Base-by-base conservation (phyloP, 2,329 filamentous ascomycete species). In the Alternaria longipes region DNA sequence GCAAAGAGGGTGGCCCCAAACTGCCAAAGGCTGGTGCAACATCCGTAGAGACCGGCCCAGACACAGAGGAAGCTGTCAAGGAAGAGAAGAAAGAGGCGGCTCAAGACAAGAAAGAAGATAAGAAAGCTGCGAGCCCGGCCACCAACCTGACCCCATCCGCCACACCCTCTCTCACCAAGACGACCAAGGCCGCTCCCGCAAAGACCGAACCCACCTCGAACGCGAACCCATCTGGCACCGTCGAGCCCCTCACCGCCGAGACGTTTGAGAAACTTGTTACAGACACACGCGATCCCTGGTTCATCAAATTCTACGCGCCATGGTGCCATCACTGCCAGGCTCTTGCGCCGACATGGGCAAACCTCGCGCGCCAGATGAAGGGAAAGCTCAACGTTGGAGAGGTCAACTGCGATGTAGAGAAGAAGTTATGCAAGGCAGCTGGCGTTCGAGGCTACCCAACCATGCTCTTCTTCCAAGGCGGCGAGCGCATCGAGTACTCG, bases 261-360 rank as follows among this genome's bases (percentile, higher is more conserved):
- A 92, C 84, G 65, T 99, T 99, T 82, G 90, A 96, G 76, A 89
- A 87, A 59, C 83, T 90, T 38, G 94, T 99, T 47, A 97, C 93
- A 3, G 91, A 90, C 77, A 93, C 93, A 0, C 88, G 91, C 65
- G 93, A 98, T 65, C 90, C 94, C 6, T 99, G 95, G 95, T 97
- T 99, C 75, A 89, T 99, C 84, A 99, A 99, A 80, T 98, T 99
- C 78, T 98, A 97, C 78, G 94, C 93, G 18, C 96, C 95, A 6
- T 98, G 94, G 95, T 99, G 95, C 79, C 89, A 90, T 69, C 95
- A 99, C 80, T 99, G 96, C 80, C 92, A 97, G 81, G 92, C 92
- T 38, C 89, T 99, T 85, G 92, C 91, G 36, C 91, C 95, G 3
- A 93, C 89, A 66, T 99, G 95, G 95, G 84, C 89, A 63, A 91